Percentiles rank a stretch among this genome's conserved stretches.
phyloP scores from a whole-genome alignment of 2,329 filamentous ascomycete genomes.

The Xylaria sp. region DNA sequence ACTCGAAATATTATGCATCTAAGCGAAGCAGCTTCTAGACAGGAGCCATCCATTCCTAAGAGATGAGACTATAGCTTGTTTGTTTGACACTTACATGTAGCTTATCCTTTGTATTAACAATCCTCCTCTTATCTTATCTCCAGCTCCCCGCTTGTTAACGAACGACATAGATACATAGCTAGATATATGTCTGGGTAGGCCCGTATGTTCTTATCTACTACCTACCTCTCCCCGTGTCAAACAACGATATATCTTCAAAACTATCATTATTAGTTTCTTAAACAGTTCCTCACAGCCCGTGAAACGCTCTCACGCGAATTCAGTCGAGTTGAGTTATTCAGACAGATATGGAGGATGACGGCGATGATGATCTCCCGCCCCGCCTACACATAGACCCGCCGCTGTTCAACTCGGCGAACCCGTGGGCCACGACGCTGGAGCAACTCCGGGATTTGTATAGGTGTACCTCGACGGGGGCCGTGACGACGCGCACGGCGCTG shows the following conservation, averaged over 20 bases:
- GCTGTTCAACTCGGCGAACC: conserved; percentile 78
- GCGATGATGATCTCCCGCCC: conserved; percentile 53
- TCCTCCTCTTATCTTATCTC: conserved; percentile 39
- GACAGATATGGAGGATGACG: conserved; percentile 5
- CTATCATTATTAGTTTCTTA: no score
- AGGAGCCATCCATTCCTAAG: not conserved
- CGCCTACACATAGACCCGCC: conserved; percentile 69
- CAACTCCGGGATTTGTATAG: conserved; percentile 72
- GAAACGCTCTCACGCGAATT: not conserved
- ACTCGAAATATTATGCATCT: not conserved
- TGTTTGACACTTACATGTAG: not conserved
- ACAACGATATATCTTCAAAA: not conserved
- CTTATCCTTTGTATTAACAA: not conserved
- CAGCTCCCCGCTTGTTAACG: conserved; percentile 26
- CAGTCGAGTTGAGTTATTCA: not conserved
- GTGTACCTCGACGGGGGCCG: conserved; percentile 73
- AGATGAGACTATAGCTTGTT: not conserved
- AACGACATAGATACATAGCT: not conserved
- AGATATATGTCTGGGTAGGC: not conserved
- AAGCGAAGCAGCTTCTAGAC: not conserved
- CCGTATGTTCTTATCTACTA: conserved; percentile 9
- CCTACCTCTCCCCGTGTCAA: not conserved
- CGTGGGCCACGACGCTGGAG: conserved; percentile 75
- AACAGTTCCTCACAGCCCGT: no score
- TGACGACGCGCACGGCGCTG: conserved; percentile 78